Percentiles rank a stretch among this genome's conserved stretches.
Evolutionary conservation across 306 rosid species (phyloP).

Genomic region (Pyrus betulifolia): DNA sequence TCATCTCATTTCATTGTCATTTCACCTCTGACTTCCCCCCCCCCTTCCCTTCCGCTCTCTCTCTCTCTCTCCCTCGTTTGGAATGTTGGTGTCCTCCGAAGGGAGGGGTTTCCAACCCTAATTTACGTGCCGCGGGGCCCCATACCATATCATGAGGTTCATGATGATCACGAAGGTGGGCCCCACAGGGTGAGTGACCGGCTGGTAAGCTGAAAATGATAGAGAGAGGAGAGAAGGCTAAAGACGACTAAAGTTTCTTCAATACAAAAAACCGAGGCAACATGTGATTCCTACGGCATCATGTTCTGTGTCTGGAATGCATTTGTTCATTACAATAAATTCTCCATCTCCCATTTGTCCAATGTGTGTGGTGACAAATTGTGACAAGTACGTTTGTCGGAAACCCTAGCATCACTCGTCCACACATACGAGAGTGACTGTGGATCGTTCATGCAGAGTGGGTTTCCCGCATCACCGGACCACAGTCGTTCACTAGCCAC

Average conservation of each 20-base stretch:
- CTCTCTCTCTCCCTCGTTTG: constrained; percentile 14
- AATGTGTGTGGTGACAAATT: constrained; percentile 12
- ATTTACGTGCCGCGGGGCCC: not conserved
- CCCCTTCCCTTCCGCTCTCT: constrained; percentile 4
- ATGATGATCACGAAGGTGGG: constrained; percentile 2
- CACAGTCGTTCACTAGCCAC: too few species aligned
- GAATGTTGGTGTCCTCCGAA: constrained; percentile 10
- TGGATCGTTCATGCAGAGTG: not conserved
- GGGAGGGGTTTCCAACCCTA: not conserved
- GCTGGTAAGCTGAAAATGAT: constrained; percentile 17
- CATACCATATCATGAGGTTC: not conserved
- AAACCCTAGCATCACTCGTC: not conserved
- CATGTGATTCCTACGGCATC: constrained; percentile 53
- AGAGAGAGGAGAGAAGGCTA: not conserved
- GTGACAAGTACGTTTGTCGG: constrained; percentile 17
- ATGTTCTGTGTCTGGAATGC: constrained; percentile 22
- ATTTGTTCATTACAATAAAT: constrained; percentile 8
- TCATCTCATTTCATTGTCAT: constrained; percentile 55
- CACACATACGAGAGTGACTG: not conserved
- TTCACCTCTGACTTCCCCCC: constrained; percentile 40
- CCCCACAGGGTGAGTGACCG: not conserved
- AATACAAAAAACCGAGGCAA: constrained; percentile 22
- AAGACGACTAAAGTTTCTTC: constrained; percentile 7
- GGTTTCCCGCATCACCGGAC: not conserved
- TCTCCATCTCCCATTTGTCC: not conserved